A percentile compares a stretch with the other conserved stretches of the same genome.
These are phyloP conservation scores for Zymoseptoria ardabiliae DNA, from an alignment of 2,329 filamentous ascomycete genomes.

Conservation along the genomic window DNA sequence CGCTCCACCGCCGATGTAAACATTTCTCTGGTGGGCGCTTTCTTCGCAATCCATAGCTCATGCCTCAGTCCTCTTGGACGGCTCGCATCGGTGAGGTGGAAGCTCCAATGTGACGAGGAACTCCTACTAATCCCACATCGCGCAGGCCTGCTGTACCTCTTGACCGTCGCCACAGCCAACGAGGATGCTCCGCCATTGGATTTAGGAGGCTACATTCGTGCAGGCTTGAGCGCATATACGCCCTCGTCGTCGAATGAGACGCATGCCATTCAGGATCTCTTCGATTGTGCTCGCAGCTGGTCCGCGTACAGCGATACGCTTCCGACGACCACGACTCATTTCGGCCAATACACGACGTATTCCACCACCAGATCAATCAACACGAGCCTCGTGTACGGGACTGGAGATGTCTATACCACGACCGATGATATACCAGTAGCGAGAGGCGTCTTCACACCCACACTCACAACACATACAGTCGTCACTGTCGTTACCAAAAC, in stretches of 20 bases:
- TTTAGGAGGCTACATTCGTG: conserved; percentile 10
- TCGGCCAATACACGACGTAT: neutral
- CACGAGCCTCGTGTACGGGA: conserved; percentile 12
- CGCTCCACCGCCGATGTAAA: neutral
- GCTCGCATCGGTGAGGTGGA: neutral
- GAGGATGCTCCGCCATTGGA: neutral
- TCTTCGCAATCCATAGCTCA: neutral
- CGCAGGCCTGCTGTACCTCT: neutral
- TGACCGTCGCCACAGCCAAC: neutral
- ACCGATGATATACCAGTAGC: conserved; percentile 11
- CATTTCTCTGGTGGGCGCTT: neutral
- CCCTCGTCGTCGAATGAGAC: neutral
- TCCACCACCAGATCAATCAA: conserved; percentile 2
- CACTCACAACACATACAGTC: conserved; percentile 4
- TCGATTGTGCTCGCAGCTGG: neutral
- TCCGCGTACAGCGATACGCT: neutral
- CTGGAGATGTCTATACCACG: conserved; percentile 17
- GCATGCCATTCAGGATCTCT: neutral
- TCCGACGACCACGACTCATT: neutral
- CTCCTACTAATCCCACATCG: neutral
- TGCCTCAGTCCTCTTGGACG: neutral
- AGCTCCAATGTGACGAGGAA: neutral
- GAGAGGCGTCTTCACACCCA: conserved; percentile 13
- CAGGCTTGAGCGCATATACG: conserved; percentile 1
- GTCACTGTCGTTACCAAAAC: conserved; percentile 9